phyloP scores from a whole-genome alignment of 164 flowering plant species.

The Amborella trichopoda region DNA sequence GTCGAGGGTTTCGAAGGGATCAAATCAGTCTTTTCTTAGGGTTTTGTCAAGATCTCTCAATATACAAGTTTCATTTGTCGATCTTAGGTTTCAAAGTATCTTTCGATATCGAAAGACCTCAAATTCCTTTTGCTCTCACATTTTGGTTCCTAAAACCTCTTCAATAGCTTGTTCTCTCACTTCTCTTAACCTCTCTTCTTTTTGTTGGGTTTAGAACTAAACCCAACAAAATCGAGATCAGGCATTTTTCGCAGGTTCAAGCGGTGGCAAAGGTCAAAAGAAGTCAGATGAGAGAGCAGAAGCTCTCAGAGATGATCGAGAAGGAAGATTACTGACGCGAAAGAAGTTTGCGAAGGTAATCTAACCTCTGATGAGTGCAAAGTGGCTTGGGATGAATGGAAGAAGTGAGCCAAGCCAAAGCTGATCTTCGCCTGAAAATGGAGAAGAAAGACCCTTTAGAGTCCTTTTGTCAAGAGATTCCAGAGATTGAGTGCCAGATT shows the following conservation, averaged over 20 bases:
- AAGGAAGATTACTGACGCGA: slow-evolving; percentile 61
- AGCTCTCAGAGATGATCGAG: slow-evolving; percentile 70
- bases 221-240: too few relatives aligned
- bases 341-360: slow-evolving; percentile 52
- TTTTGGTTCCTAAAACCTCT: too few relatives aligned
- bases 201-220: too few relatives aligned
- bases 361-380: slow-evolving; percentile 45
- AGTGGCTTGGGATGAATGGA: slow-evolving; percentile 93
- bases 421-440: slow-evolving; percentile 43
- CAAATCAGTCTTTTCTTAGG: too few relatives aligned
- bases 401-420: slow-evolving; percentile 77
- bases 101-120: too few relatives aligned
- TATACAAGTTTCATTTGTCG: too few relatives aligned
- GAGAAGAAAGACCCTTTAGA: slow-evolving; percentile 56
- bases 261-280: slow-evolving; percentile 46
- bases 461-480: slow-evolving; percentile 45
- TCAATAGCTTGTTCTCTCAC: too few relatives aligned
- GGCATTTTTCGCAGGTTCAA: slow-evolving; percentile 20
- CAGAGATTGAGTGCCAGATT: slow-evolving; percentile 67
- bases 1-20: too few relatives aligned
- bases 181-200: too few relatives aligned
- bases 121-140: too few relatives aligned
- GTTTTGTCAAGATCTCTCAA: too few relatives aligned
- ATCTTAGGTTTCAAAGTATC: too few relatives aligned
- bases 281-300: slow-evolving; percentile 56